Percentiles rank a stretch among this genome's conserved stretches.
These are phyloP conservation scores for Nepenthes mirabilis DNA, from an alignment of 148 eudicot genomes.

Conservation along the genomic window DNA sequence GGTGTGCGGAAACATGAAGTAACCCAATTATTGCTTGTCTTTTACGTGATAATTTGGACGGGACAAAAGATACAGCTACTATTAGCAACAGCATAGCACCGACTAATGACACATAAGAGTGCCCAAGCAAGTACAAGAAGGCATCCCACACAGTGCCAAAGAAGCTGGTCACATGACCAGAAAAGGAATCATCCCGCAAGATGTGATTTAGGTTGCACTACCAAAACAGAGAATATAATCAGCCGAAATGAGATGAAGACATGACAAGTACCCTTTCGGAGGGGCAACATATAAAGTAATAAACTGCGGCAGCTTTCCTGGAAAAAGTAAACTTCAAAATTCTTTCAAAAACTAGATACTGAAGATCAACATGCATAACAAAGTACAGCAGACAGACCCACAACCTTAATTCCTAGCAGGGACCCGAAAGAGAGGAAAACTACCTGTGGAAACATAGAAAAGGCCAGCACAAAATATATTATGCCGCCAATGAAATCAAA, in stretches of 20 bases:
- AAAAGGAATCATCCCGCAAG: conserved; percentile 63
- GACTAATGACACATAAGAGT: conserved; percentile 61
- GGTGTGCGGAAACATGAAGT: conserved; percentile 87
- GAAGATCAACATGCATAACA: background rate
- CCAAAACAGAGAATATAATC: conserved; percentile 14
- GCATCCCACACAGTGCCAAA: conserved; percentile 68
- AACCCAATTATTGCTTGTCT: conserved; percentile 57
- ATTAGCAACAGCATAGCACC: conserved; percentile 60
- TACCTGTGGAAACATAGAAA: conserved; percentile 99
- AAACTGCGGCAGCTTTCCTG: too few species aligned
- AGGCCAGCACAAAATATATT: conserved; percentile 79
- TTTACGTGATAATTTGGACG: conserved; percentile 76
- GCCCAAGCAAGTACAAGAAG: conserved; percentile 53
- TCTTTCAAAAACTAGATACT: background rate
- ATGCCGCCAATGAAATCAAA: conserved; percentile 96
- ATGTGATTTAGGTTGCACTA: conserved; percentile 93
- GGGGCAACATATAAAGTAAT: too few species aligned
- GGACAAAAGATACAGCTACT: conserved; percentile 72
- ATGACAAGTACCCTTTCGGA: background rate
- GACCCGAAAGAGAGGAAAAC: background rate
- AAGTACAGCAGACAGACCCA: background rate
- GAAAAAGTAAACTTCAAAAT: background rate
- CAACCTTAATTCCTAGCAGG: too few species aligned
- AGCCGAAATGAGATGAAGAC: background rate
- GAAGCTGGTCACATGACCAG: conserved; percentile 84